Conservation (phyloP, 176 grass and related monocot species). For the Oryza brachyantha region DNA sequence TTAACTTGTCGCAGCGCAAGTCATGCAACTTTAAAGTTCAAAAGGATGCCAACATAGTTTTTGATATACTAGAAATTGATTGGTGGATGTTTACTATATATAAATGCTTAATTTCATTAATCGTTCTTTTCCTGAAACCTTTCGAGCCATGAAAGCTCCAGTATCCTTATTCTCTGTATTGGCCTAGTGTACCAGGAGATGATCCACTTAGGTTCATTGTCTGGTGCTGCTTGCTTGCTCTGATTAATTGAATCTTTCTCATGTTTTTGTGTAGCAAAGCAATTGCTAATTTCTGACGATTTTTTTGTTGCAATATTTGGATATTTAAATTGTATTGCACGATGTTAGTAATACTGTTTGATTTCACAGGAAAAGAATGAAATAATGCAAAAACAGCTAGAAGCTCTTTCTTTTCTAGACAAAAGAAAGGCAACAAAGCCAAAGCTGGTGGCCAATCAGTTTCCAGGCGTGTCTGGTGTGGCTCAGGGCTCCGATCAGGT, state of each 20-base stretch:
- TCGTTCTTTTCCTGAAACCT: not conserved
- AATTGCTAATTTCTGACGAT: not conserved
- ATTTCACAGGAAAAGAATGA: slow-evolving; percentile 74
- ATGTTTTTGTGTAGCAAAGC: not conserved
- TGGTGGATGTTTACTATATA: not conserved
- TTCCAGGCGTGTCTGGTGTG: slow-evolving; percentile 44
- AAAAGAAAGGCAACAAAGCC: slow-evolving; percentile 82
- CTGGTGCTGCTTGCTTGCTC: not conserved
- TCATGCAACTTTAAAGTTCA: not conserved
- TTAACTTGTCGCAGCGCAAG: not conserved
- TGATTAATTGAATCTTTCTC: not conserved
- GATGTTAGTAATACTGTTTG: not conserved
- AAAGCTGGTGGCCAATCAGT: slow-evolving; percentile 49
- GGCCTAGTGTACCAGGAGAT: not conserved
- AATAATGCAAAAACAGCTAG: slow-evolving; percentile 75
- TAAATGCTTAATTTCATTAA: not conserved
- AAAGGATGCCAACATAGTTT: not conserved
- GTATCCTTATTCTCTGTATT: slow-evolving; percentile 6
- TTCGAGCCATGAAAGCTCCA: not conserved
- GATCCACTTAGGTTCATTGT: not conserved
- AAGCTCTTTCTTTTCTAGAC: slow-evolving; percentile 84
- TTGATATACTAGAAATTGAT: slow-evolving; percentile 1
- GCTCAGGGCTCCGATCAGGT: slow-evolving; percentile 41
- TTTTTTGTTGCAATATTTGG: slow-evolving; percentile 12
- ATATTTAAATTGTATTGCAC: not conserved